These are phyloP conservation scores for Patellifolia procumbens DNA, from an alignment of 179 eudicot species.

Conservation along the genomic window DNA sequence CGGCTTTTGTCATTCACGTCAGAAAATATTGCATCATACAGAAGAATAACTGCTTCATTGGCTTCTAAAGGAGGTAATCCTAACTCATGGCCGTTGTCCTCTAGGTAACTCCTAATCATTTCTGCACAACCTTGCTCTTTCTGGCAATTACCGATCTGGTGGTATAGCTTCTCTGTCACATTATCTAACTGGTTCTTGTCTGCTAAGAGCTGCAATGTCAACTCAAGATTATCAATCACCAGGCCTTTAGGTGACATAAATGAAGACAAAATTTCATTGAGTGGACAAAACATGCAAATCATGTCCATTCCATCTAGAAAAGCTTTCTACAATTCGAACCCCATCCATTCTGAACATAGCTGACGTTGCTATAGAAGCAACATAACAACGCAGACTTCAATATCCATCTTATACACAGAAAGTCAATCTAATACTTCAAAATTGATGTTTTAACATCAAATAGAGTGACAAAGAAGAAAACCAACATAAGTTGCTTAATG, in stretches of 20 bases:
- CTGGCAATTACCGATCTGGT: conserved; percentile 19
- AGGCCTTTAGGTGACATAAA: neutral
- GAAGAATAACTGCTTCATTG: conserved; percentile 47
- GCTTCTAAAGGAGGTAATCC: conserved; percentile 53
- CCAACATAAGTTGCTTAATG: neutral
- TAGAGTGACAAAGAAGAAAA: neutral
- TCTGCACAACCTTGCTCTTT: conserved; percentile 29
- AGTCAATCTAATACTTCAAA: neutral
- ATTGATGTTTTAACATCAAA: neutral
- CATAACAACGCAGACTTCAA: neutral
- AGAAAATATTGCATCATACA: conserved; percentile 49
- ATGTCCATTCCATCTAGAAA: neutral
- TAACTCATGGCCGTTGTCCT: conserved; percentile 43
- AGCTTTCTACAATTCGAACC: neutral
- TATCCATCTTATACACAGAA: neutral
- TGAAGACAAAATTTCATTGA: neutral
- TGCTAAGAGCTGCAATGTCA: conserved; percentile 49
- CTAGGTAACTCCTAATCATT: conserved; percentile 43
- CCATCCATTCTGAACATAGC: neutral
- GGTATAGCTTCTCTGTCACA: conserved; percentile 41
- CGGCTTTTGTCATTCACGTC: conserved; percentile 28
- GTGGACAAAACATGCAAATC: neutral
- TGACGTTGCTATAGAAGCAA: neutral
- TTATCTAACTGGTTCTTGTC: conserved; percentile 40
- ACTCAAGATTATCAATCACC: neutral